Evolutionary conservation across 371 early-diverging fungal genomes (phyloP).

Genomic region (Mortierella sp.): DNA sequence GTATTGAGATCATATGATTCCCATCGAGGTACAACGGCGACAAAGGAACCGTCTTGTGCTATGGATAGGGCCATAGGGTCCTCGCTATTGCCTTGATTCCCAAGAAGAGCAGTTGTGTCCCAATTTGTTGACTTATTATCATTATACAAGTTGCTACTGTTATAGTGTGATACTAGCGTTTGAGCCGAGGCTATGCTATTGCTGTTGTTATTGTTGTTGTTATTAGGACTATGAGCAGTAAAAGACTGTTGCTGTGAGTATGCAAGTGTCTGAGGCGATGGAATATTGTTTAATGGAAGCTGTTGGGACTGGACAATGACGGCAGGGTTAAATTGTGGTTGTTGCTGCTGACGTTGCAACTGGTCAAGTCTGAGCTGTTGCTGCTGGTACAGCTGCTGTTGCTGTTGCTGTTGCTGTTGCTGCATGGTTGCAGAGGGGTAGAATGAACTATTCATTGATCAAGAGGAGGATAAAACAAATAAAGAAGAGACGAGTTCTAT

Average conservation of each 20-base stretch:
- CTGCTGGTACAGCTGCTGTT: conserved; percentile 5
- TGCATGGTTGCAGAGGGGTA: conserved; percentile 20
- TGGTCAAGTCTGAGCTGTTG: too few species aligned
- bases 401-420: conserved; percentile 26
- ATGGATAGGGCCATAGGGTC: conserved; percentile 30
- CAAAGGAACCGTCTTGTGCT: conserved; percentile 31
- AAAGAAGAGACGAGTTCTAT: conserved; percentile 15
- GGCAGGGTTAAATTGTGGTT: conserved; percentile 4
- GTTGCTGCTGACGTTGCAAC: conserved; percentile 14
- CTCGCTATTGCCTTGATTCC: conserved; percentile 18
- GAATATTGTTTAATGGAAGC: conserved; percentile 5
- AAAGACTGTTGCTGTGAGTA: not conserved
- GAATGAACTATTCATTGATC: conserved; percentile 16
- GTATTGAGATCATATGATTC: conserved; percentile 34
- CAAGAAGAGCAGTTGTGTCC: conserved; percentile 23
- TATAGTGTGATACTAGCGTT: conserved; percentile 3
- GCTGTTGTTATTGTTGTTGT: conserved; percentile 7
- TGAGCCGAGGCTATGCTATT: conserved; percentile 5
- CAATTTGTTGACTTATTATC: conserved; percentile 14
- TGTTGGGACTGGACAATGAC: conserved; percentile 3
- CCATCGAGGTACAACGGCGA: conserved; percentile 38
- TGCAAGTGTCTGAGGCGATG: not conserved
- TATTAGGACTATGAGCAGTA: not conserved
- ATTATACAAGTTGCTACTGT: not conserved
- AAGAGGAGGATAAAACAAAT: not conserved